Evolutionary conservation across 768 basidiomycete genomes (phyloP), one percentile per base, ranked within the genome.

Genomic region (Mycena rebaudengoi): DNA sequence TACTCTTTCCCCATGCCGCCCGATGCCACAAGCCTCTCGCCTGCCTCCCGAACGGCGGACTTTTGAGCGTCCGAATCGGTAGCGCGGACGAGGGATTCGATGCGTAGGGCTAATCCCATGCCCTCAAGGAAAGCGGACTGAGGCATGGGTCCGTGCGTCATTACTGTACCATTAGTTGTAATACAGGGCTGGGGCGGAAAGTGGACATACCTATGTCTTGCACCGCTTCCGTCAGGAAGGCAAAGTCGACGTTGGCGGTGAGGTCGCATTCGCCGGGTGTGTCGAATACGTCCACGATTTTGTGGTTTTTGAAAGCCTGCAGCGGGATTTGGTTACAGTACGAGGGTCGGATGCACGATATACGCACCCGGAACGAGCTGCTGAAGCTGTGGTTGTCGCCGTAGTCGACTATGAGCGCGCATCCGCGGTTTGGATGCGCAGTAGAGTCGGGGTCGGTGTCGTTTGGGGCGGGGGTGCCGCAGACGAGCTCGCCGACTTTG

Each of bases 241-340:
- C 86, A 76, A 99, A 99, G 77, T 99, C 96, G 48, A 99, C 97
- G 71, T 99, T 98, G n/a, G 92, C 90, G 0, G 98, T 99, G 46
- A 99, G 78, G 75, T 99, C 98, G 40, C 92, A 91, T 40, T 92
- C 84, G 18, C 98, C 98, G 0, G 96, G 96, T 11, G 83, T 79
- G 53, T 91, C 83, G 71, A 99, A 97, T 4, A 93, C 82, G 73
- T 96, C 91, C 1, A 93, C 91, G 14, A 95, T 87, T 60, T 89
- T 84, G 73, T 99, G 98, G 21, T 88, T 81, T 75, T 90, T 91
- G 83, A 99, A 98, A 0, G 92, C 98, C 96, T 98, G 62, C 5
- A 21, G 49, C 62, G 44, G 41, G 61, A 65, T 48, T 32, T 55
- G 46, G 21, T 32, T 26, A 57, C 39, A 29, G 16, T n/a, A 16